phyloP scores from a whole-genome alignment of 805 yeast genomes.

The Metschnikowia corniflorae region DNA sequence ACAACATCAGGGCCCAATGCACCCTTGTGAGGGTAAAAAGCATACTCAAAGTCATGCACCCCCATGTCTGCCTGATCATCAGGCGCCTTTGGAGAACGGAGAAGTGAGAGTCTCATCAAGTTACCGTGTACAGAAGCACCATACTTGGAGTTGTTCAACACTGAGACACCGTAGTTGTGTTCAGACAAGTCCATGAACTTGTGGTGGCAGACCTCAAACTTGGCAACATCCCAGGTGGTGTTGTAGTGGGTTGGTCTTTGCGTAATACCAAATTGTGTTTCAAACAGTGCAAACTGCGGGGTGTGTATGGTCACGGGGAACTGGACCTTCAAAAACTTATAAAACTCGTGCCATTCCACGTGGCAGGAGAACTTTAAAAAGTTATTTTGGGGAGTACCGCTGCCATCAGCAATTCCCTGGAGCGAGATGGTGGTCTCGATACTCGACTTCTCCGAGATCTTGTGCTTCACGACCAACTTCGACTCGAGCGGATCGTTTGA shows the following conservation, averaged over 20 bases:
- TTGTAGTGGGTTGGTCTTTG: slow-evolving; percentile 92
- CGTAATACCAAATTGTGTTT: slow-evolving; percentile 91
- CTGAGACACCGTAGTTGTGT: slow-evolving; percentile 77
- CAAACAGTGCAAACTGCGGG: slow-evolving; percentile 74
- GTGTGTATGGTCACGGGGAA: slow-evolving; percentile 82
- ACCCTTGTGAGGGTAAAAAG: slow-evolving; percentile 79
- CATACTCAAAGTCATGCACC: slow-evolving; percentile 74
- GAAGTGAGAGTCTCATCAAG: slow-evolving; percentile 75
- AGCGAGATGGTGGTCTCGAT: slow-evolving; percentile 69
- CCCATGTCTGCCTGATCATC: slow-evolving; percentile 97
- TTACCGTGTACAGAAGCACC: slow-evolving; percentile 96
- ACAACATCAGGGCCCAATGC: slow-evolving; percentile 61
- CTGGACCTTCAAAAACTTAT: slow-evolving; percentile 89
- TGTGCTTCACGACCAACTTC: slow-evolving; percentile 58
- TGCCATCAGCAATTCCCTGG: slow-evolving; percentile 55
- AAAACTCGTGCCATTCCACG: slow-evolving; percentile 85
- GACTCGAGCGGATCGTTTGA: slow-evolving; percentile 58
- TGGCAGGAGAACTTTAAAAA: slow-evolving; percentile 36
- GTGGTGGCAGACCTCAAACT: slow-evolving; percentile 93
- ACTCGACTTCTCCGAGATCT: slow-evolving; percentile 53
- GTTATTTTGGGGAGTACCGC: slow-evolving; percentile 28
- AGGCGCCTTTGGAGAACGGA: slow-evolving; percentile 92
- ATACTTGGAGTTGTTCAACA: slow-evolving; percentile 81
- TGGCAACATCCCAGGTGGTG: slow-evolving; percentile 95
- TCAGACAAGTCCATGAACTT: slow-evolving; percentile 92